Conservation (phyloP, 345 rosid species). For the Bretschneidera sinensis region DNA sequence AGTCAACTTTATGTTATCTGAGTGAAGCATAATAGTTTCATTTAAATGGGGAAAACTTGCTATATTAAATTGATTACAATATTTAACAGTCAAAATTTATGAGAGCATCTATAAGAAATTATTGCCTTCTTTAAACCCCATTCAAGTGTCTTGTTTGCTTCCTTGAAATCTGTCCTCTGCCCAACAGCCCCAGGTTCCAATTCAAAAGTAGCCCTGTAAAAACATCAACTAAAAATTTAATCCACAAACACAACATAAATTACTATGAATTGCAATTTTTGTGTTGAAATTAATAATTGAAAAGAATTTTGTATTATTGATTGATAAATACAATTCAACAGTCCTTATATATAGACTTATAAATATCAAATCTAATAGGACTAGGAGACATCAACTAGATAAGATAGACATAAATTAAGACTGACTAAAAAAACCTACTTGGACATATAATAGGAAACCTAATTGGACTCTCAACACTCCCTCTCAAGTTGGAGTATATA, state of each 20-base stretch:
- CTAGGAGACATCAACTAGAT: no score
- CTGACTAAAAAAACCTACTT: no score
- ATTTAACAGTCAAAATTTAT: neutral
- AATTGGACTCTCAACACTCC: no score
- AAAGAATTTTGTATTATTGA: no score
- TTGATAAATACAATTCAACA: no score
- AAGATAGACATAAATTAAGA: no score
- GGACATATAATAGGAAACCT: no score
- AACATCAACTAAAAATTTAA: constrained; percentile 9
- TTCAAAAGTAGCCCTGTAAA: constrained; percentile 74
- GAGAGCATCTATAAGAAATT: constrained; percentile 6
- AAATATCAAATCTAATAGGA: no score
- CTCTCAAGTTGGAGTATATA: no score
- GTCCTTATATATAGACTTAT: no score
- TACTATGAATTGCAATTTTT: no score
- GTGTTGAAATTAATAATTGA: no score
- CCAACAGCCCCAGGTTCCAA: constrained; percentile 80
- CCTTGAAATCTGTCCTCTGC: constrained; percentile 91
- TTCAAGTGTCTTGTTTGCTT: constrained; percentile 77
- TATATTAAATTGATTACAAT: neutral
- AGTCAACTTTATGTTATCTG: constrained; percentile 8
- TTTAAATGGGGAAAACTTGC: neutral
- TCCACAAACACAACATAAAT: neutral
- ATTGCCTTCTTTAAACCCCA: constrained; percentile 89
- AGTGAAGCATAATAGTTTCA: constrained; percentile 9